Evolutionary conservation across 2,329 filamentous ascomycete species (phyloP), one percentile per base, ranked within the genome.

Genomic region (Botrytis deweyae): DNA sequence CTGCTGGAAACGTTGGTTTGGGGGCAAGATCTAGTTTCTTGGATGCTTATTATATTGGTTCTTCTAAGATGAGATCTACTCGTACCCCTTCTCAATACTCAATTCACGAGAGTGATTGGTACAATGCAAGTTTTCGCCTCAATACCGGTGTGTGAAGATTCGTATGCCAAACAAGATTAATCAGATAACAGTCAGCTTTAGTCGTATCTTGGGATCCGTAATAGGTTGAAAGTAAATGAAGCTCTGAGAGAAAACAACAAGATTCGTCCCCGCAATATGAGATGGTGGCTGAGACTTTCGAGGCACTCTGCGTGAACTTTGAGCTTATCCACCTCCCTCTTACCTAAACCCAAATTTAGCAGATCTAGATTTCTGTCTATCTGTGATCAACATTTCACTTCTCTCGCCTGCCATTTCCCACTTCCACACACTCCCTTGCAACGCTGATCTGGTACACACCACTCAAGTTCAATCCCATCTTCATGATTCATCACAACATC

Each of bases 71-170:
- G 65, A 42, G 25, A 42, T 68, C 18, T 42, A 16, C 49, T 42
- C 4, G 36, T 58, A 58, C 22, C 25, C n/a, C 25, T 36, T 68
- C 36, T 68, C 36, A 22, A 58, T 42, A 68, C 25, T 52, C 49
- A 33, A 68, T 46, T 59, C 12, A 55, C 18, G 29, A 42, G 36
- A 42, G 16, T 72, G 20, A 72, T 72, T 69, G 71, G 63, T 33
- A 14, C 38, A 14, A 59, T 25, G 14, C 36, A 18, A 20, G 18
- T 29, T 55, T 72, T 72, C 52, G 71, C 71, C 71, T 69, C 64
- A 59, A 72, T 38, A 69, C 40, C 71, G 71, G 71, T 72, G 66
- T 55, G 66, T 58, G 40, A 49, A 52, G 25, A 40, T 25, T 61
- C 52, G 52, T 22, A 33, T 38, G 20, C 36, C 40, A 67, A 44